Percentiles rank a stretch among this genome's conserved stretches.
Evolutionary conservation across 768 basidiomycete species (phyloP).

Genomic region (Fibroporia radiculosa): DNA sequence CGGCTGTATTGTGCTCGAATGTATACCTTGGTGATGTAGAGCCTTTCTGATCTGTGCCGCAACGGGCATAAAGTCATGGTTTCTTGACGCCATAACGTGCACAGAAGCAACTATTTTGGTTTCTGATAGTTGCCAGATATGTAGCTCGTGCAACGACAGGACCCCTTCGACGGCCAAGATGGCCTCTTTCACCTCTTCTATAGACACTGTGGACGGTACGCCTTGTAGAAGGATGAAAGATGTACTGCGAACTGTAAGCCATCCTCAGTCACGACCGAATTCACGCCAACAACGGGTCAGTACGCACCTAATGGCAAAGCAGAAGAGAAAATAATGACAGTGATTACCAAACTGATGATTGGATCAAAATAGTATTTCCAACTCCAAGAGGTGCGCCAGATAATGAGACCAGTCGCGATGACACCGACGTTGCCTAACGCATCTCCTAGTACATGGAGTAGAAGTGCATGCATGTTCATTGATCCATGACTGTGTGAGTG

Average conservation of each 20-base stretch:
- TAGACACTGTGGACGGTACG: constrained; percentile 81
- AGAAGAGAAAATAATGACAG: constrained; percentile 92
- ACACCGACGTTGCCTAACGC: constrained; percentile 98
- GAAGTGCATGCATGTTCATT: constrained; percentile 98
- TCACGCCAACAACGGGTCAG: too few species aligned
- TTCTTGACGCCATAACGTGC: constrained; percentile 79
- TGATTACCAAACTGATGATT: constrained; percentile 87
- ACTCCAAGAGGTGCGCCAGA: constrained; percentile 81
- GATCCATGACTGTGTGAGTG: constrained; percentile 32
- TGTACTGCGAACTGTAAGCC: constrained; percentile 75
- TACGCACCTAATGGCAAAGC: constrained; percentile 79
- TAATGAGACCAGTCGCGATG: constrained; percentile 88
- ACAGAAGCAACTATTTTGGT: constrained; percentile 92
- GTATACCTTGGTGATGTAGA: constrained; percentile 88
- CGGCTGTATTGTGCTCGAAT: constrained; percentile 91
- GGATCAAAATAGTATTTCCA: constrained; percentile 94
- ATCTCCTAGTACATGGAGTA: constrained; percentile 93
- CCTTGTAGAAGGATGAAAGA: constrained; percentile 94
- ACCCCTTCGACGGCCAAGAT: constrained; percentile 84
- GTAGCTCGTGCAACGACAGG: constrained; percentile 84
- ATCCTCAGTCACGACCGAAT: constrained; percentile 14
- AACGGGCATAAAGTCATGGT: constrained; percentile 86
- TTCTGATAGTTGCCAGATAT: constrained; percentile 97
- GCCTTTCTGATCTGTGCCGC: constrained; percentile 77
- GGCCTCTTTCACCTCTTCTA: constrained; percentile 80